These are phyloP conservation scores for Rhizomucor miehei DNA, from an alignment of 371 early-diverging fungal genomes.

Conservation along the genomic window DNA sequence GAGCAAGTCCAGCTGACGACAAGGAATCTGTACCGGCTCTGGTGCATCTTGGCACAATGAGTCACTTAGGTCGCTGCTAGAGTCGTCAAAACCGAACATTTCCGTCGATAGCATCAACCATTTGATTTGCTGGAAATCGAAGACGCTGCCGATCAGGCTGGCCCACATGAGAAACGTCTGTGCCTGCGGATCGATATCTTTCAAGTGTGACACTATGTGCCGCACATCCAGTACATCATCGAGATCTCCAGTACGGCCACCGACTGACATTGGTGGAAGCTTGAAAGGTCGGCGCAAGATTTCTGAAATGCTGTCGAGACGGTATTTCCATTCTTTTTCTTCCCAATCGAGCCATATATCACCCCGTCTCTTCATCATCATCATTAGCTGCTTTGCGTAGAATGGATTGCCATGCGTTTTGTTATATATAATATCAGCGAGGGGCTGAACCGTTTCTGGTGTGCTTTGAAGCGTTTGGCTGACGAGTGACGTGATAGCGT, in stretches of 20 bases:
- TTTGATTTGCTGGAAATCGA: slow-evolving; percentile 36
- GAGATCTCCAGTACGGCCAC: background rate
- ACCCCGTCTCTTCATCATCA: slow-evolving; percentile 38
- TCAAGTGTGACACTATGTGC: slow-evolving; percentile 33
- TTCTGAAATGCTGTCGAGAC: slow-evolving; percentile 30
- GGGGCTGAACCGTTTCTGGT: slow-evolving; percentile 18
- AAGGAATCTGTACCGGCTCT: too few relatives aligned
- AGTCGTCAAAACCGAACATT: slow-evolving; percentile 9
- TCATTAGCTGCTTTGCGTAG: slow-evolving; percentile 38
- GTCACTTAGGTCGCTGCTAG: slow-evolving; percentile 17
- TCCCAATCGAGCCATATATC: slow-evolving; percentile 49
- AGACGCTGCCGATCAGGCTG: slow-evolving; percentile 34
- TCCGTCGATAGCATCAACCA: slow-evolving; percentile 34
- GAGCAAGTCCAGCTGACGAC: slow-evolving; percentile 15
- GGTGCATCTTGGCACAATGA: background rate
- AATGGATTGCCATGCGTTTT: slow-evolving; percentile 47
- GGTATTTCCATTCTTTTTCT: slow-evolving; percentile 39
- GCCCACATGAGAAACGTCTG: slow-evolving; percentile 43
- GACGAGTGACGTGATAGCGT: slow-evolving; percentile 29
- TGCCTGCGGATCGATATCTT: slow-evolving; percentile 26
- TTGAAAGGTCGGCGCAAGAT: slow-evolving; percentile 14
- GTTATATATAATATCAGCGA: slow-evolving; percentile 28
- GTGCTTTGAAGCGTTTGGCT: slow-evolving; percentile 30
- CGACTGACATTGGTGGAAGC: background rate
- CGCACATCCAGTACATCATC: slow-evolving; percentile 30